Percentiles rank a stretch among this genome's conserved stretches.
Evolutionary conservation across 1,284 basidiomycete species (phyloP).

Genomic region (Microstroma glucosiphilum): DNA sequence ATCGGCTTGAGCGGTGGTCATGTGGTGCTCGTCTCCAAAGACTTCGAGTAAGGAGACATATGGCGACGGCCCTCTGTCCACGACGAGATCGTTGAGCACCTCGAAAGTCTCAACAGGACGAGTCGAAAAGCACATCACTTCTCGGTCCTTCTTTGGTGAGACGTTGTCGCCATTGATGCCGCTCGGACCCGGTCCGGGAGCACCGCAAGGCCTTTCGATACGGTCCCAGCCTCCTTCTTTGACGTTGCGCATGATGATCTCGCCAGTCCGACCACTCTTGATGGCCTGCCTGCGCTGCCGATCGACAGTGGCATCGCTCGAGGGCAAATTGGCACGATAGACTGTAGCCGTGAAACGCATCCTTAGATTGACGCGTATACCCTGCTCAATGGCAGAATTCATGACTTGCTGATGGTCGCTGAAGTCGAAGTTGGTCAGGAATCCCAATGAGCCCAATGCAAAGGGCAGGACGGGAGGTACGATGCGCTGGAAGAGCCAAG

Average conservation of each 20-base stretch:
- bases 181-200: conserved; percentile 4
- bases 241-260: conserved; percentile 45
- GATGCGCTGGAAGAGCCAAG: conserved; percentile 96
- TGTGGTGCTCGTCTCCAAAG: conserved; percentile 97
- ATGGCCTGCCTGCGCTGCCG: conserved; percentile 38
- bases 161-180: conserved; percentile 6
- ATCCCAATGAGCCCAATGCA: conserved; percentile 94
- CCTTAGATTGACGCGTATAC: conserved; percentile 91
- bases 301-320: conserved; percentile 19
- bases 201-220: conserved; percentile 29
- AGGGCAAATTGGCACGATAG: conserved; percentile 56
- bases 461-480: conserved; percentile 96
- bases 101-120: conserved; percentile 93
- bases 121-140: conserved; percentile 96
- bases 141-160: conserved; percentile 67
- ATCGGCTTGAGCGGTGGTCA: conserved; percentile 98
- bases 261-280: conserved; percentile 41
- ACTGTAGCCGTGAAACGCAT: conserved; percentile 99
- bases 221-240: conserved; percentile 43
- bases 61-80: conserved; percentile 94
- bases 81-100: conserved; percentile 94
- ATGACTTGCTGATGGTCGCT: conserved; percentile 77
- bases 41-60: conserved; percentile 93
- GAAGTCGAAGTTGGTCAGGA: conserved; percentile 97
- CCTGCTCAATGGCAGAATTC: conserved; percentile 81